Conservation (phyloP, 768 basidiomycete genomes). For the Lactarius sanguifluus region DNA sequence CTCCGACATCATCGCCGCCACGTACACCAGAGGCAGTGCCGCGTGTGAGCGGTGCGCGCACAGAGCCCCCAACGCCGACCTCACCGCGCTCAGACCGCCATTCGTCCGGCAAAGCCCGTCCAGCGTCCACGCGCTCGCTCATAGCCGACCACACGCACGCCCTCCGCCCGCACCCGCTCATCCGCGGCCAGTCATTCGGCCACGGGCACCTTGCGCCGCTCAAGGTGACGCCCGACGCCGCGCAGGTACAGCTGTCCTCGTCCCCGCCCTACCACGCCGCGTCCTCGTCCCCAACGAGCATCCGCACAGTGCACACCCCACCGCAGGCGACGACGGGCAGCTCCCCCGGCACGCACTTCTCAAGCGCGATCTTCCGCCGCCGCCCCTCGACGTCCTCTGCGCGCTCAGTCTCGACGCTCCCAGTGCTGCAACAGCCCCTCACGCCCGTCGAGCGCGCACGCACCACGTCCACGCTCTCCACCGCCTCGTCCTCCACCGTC, state of each 20-base stretch:
- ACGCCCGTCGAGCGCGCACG: conserved; percentile 16
- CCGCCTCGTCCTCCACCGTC: conserved; percentile 35
- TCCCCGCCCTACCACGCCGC: conserved; percentile 34
- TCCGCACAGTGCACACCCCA: conserved; percentile 22
- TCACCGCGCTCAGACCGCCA: conserved; percentile 43
- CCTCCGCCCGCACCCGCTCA: conserved; percentile 73
- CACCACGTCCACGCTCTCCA: conserved; percentile 32
- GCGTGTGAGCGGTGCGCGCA: conserved; percentile 23
- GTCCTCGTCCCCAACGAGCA: conserved; percentile 33
- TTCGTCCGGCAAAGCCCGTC: conserved; percentile 45
- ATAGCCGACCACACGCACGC: conserved; percentile 36
- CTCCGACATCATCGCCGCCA: background rate
- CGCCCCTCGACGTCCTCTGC: conserved; percentile 60
- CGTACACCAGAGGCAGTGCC: conserved; percentile 11
- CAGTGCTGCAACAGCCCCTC: conserved; percentile 40
- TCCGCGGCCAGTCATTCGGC: conserved; percentile 70
- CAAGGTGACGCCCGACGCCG: conserved; percentile 54
- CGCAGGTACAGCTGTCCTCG: conserved; percentile 45
- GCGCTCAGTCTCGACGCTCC: conserved; percentile 59
- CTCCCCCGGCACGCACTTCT: conserved; percentile 10
- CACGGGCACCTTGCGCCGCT: conserved; percentile 55
- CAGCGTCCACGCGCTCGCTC: conserved; percentile 64
- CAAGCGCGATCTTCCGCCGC: conserved; percentile 40
- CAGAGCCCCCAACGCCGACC: conserved; percentile 35
- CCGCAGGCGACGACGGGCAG: background rate